Percentiles rank a stretch among this genome's conserved stretches.
Evolutionary conservation across 768 basidiomycete species (phyloP).

Genomic region (Leccinum fibrillosum): DNA sequence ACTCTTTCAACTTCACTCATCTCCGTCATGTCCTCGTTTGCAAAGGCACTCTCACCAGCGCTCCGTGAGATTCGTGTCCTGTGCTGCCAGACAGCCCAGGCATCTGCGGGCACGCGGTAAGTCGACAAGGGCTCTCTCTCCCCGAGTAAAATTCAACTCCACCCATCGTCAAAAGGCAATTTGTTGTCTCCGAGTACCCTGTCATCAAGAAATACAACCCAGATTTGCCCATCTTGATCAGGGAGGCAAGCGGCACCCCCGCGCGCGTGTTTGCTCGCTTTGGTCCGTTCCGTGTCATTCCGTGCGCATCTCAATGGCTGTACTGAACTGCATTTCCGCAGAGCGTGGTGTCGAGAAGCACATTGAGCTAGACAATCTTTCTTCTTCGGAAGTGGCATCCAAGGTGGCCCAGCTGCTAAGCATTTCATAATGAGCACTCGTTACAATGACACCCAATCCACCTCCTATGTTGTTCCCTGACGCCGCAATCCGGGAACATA

Average conservation of each 20-base stretch:
- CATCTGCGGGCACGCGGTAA: slow-evolving; percentile 79
- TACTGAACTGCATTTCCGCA: slow-evolving; percentile 31
- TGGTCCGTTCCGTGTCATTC: slow-evolving; percentile 49
- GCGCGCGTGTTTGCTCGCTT: slow-evolving; percentile 84
- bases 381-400: slow-evolving; percentile 65
- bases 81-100: slow-evolving; percentile 71
- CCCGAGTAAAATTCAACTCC: neutral
- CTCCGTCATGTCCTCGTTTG: slow-evolving; percentile 54
- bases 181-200: slow-evolving; percentile 72
- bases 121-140: slow-evolving; percentile 17
- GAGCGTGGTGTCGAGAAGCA: slow-evolving; percentile 81
- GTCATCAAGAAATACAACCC: slow-evolving; percentile 80
- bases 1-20: slow-evolving; percentile 16
- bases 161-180: slow-evolving; percentile 54
- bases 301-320: slow-evolving; percentile 10
- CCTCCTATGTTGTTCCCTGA: neutral
- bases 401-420: slow-evolving; percentile 63
- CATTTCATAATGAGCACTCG: slow-evolving; percentile 18
- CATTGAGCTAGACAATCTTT: slow-evolving; percentile 75
- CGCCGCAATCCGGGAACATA: neutral
- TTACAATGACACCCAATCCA: slow-evolving; percentile 8
- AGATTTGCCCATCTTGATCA: slow-evolving; percentile 78
- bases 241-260: slow-evolving; percentile 76
- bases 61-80: slow-evolving; percentile 79
- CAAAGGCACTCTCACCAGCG: slow-evolving; percentile 73